Evolutionary conservation across 2,329 filamentous ascomycete genomes (phyloP), one percentile per base, ranked within the genome.

Genomic region (Talaromyces pinophilus): DNA sequence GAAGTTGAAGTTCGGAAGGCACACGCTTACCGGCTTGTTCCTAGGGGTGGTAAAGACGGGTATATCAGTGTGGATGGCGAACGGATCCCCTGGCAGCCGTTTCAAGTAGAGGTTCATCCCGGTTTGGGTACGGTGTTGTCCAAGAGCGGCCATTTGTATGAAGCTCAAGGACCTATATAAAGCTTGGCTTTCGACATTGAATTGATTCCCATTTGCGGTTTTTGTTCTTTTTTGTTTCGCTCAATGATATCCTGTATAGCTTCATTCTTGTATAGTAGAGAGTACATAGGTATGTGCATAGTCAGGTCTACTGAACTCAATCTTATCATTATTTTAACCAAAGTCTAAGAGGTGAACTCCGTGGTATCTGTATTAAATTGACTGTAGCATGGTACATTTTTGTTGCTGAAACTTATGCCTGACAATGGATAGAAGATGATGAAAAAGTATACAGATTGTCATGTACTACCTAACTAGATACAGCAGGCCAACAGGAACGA

Each of bases 1-100:
- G 85, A 91, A 46, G 90, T 97, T 13, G 84, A 85, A 35, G 94
- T 97, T 77, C 87, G 89, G 72, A 99, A 99, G 77, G 85, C 97
- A 3, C 85, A 86, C n/a, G 95, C 90, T 0, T 97, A 95, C 76
- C 86, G 95, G 50, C 89, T 99, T 69, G 89, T 89, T 3, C 95
- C 95, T 0, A 88, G 87, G 63, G 81, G 90, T 69, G 85, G 89
- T 72, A 82, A 86, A 46, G 85, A 89, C 69, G 94, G 94, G 1
- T 95, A 91, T 76, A 96, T 99, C 76, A 96, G 92, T 76, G 92
- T 99, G 70, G 95, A 98, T 74, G 95, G 95, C 44, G 95, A 99
- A 80, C 85, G 86, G 63, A 84, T 96, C 2, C 91, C 92, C 0
- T 98, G 96, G 76, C 90, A 90, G 72, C 90, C 92, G 0, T 96